These are phyloP conservation scores for Priceomyces carsonii DNA, from an alignment of 805 yeast genomes.

Conservation along the genomic window DNA sequence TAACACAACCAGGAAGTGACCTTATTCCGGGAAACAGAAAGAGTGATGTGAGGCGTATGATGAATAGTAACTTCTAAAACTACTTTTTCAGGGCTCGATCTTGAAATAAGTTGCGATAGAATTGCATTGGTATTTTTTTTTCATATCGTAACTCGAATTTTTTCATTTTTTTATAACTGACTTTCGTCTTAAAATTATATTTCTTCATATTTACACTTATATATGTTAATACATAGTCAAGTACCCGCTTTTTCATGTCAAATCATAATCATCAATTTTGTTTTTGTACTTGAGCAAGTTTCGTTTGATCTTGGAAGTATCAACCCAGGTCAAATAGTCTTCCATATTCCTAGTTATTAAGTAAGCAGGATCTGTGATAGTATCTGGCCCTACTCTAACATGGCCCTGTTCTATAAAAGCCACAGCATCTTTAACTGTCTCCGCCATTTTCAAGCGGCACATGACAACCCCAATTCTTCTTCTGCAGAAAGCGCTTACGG, in stretches of 20 bases:
- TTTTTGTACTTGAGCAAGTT: conserved; percentile 87
- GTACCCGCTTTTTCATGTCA: conserved; percentile 27
- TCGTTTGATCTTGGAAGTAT: conserved; percentile 87
- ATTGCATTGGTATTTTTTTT: not conserved
- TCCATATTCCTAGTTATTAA: conserved; percentile 92
- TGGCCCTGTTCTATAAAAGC: conserved; percentile 96
- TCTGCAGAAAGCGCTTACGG: conserved; percentile 91
- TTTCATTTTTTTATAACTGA: not conserved
- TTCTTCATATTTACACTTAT: not conserved
- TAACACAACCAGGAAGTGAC: conserved; percentile 24
- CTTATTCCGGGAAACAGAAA: conserved; percentile 42
- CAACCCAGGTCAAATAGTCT: conserved; percentile 98
- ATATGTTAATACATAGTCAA: not conserved
- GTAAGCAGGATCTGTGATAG: conserved; percentile 94
- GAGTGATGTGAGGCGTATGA: conserved; percentile 42
- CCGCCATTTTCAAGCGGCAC: conserved; percentile 94
- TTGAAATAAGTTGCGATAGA: too few species aligned
- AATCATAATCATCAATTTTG: conserved; percentile 59
- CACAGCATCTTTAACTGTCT: conserved; percentile 83
- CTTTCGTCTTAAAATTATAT: conserved; percentile 1
- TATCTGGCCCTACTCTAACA: conserved; percentile 94
- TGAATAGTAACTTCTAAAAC: conserved; percentile 35
- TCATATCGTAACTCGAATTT: not conserved
- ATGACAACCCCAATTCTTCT: conserved; percentile 92
- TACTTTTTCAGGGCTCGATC: too few species aligned